Evolutionary conservation across 768 basidiomycete genomes (phyloP).

Genomic region (Lactarius indigo): DNA sequence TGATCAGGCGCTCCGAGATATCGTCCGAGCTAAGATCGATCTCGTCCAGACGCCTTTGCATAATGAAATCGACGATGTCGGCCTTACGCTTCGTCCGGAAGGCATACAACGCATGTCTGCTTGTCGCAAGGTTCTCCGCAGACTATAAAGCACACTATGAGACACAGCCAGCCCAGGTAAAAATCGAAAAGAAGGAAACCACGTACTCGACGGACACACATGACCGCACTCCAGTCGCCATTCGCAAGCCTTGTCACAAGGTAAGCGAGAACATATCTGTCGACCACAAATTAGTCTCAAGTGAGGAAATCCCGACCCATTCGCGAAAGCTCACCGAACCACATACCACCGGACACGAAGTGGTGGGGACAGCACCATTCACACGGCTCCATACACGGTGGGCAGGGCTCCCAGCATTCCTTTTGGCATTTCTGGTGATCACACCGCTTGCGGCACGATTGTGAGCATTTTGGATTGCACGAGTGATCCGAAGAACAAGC

Average conservation of each 20-base stretch:
- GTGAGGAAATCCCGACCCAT: neutral
- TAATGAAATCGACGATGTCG: slow-evolving; percentile 38
- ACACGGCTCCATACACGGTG: slow-evolving; percentile 37
- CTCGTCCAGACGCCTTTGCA: slow-evolving; percentile 32
- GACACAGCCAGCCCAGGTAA: neutral
- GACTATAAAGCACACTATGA: slow-evolving; percentile 28
- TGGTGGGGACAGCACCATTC: slow-evolving; percentile 36
- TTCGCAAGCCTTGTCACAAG: slow-evolving; percentile 36
- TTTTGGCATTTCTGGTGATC: slow-evolving; percentile 31
- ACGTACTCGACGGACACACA: slow-evolving; percentile 37
- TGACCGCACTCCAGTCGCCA: slow-evolving; percentile 36
- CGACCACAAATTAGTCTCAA: neutral
- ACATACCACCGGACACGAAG: slow-evolving; percentile 35
- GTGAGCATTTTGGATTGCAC: slow-evolving; percentile 31
- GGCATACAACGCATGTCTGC: slow-evolving; percentile 36
- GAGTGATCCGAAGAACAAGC: slow-evolving; percentile 31
- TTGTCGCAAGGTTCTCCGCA: slow-evolving; percentile 37
- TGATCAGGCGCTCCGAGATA: slow-evolving; percentile 31
- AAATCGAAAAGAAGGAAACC: neutral
- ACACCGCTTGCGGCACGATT: slow-evolving; percentile 31
- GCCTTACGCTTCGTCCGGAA: slow-evolving; percentile 27
- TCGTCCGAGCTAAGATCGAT: slow-evolving; percentile 31
- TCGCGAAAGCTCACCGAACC: slow-evolving; percentile 33
- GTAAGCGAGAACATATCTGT: slow-evolving; percentile 38
- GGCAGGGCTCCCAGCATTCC: slow-evolving; percentile 33